A percentile compares a stretch with the other conserved stretches of the same genome.
phyloP scores from a whole-genome alignment of 768 basidiomycete species.

The Lentinula aciculospora region DNA sequence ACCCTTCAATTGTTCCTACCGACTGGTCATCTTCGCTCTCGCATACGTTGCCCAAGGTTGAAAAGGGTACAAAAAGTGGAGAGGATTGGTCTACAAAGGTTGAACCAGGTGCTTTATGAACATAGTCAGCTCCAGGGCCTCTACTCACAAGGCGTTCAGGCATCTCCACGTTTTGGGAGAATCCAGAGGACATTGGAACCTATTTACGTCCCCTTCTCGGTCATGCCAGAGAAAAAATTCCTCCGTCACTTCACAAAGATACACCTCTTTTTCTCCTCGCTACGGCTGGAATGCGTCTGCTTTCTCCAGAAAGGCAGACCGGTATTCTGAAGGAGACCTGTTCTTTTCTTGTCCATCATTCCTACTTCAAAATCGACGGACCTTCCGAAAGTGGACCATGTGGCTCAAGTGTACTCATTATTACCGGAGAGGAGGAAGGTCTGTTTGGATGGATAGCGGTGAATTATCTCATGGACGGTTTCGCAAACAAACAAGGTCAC shows the following conservation, averaged over 20 bases:
- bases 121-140: not conserved
- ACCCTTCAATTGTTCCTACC: constrained; percentile 54
- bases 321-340: constrained; percentile 76
- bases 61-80: constrained; percentile 80
- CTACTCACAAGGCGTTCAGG: constrained; percentile 41
- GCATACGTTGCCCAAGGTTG: constrained; percentile 72
- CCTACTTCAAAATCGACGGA: constrained; percentile 70
- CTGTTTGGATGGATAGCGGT: constrained; percentile 99
- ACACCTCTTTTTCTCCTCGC: constrained; percentile 94
- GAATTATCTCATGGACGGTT: constrained; percentile 98
- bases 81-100: constrained; percentile 89
- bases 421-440: constrained; percentile 97
- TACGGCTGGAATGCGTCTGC: constrained; percentile 94
- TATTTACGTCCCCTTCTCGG: constrained; percentile 81
- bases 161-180: constrained; percentile 73
- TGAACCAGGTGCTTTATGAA: constrained; percentile 78
- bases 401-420: constrained; percentile 88
- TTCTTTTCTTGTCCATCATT: constrained; percentile 65
- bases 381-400: constrained; percentile 73
- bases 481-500: constrained; percentile 46
- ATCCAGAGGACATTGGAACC: constrained; percentile 60
- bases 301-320: constrained; percentile 63
- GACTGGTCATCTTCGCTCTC: constrained; percentile 47
- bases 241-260: constrained; percentile 75
- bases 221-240: constrained; percentile 79